phyloP scores from a whole-genome alignment of 345 rosid species.

The Murraya paniculata region DNA sequence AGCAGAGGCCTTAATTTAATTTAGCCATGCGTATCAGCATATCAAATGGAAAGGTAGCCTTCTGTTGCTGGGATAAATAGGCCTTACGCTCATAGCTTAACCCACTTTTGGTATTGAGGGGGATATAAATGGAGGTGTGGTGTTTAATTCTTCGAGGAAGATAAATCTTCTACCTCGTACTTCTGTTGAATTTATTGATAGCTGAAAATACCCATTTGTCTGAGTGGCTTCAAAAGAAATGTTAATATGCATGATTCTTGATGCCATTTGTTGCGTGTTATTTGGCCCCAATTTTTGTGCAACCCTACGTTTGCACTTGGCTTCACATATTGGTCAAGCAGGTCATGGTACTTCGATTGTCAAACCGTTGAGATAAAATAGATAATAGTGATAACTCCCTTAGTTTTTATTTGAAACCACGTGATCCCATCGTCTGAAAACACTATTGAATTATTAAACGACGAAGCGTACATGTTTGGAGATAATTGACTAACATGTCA shows the following conservation, averaged over 20 bases:
- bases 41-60: neutral
- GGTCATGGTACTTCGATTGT: no score
- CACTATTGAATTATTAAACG: neutral
- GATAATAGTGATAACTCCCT: no score
- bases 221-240: neutral
- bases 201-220: neutral
- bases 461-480: neutral
- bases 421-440: no score
- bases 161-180: neutral
- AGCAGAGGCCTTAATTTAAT: neutral
- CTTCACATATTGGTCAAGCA: neutral
- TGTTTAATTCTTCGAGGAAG: neutral
- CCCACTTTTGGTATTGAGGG: neutral
- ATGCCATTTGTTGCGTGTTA: neutral
- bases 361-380: no score
- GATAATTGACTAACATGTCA: neutral
- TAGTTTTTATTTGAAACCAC: neutral
- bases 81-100: neutral
- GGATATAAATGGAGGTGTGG: neutral
- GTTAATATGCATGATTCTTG: neutral
- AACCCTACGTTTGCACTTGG: neutral
- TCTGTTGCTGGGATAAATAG: neutral
- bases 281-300: neutral
- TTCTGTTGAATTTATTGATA: neutral
- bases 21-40: neutral